A percentile compares a stretch with the other conserved stretches of the same genome.
phyloP scores from a whole-genome alignment of 192 early-diverging fungal genomes.

The Funneliformis mosseae region DNA sequence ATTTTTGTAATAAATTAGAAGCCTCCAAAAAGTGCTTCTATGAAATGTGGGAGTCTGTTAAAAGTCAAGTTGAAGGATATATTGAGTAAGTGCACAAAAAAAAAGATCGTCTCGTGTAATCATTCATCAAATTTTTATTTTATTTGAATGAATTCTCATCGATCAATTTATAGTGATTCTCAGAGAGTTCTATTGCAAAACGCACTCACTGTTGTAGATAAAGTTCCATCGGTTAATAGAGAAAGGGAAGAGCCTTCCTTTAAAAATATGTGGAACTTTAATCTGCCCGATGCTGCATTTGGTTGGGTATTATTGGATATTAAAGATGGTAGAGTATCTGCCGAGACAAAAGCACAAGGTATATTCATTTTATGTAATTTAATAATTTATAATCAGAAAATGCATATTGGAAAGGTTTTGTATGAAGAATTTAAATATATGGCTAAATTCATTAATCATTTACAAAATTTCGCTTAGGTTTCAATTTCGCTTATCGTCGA shows the following conservation, averaged over 20 bases:
- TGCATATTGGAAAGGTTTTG: not conserved
- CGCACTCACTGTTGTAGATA: constrained; percentile 55
- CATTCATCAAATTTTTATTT: not conserved
- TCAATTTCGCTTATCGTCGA: constrained; percentile 62
- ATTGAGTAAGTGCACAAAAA: constrained; percentile 49
- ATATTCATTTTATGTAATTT: not conserved
- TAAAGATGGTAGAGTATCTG: constrained; percentile 52
- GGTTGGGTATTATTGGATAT: constrained; percentile 56
- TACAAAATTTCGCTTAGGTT: constrained; percentile 35
- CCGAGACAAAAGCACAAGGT: constrained; percentile 61
- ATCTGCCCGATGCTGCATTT: constrained; percentile 59
- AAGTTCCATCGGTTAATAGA: constrained; percentile 47
- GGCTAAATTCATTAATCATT: not conserved
- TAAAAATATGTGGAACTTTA: constrained; percentile 69
- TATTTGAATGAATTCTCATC: not conserved
- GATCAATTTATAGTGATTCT: constrained; percentile 42
- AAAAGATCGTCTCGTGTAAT: not conserved
- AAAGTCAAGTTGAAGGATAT: constrained; percentile 53
- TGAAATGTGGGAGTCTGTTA: constrained; percentile 58
- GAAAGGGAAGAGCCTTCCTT: constrained; percentile 61
- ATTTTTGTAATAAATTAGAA: constrained; percentile 52
- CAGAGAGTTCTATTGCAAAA: constrained; percentile 55
- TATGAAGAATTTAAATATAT: not conserved
- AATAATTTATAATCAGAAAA: not conserved
- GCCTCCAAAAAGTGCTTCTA: constrained; percentile 55